A percentile compares a stretch with the other conserved stretches of the same genome.
Evolutionary conservation across 306 rosid genomes (phyloP).

Genomic region (Ormosia semicastrata): DNA sequence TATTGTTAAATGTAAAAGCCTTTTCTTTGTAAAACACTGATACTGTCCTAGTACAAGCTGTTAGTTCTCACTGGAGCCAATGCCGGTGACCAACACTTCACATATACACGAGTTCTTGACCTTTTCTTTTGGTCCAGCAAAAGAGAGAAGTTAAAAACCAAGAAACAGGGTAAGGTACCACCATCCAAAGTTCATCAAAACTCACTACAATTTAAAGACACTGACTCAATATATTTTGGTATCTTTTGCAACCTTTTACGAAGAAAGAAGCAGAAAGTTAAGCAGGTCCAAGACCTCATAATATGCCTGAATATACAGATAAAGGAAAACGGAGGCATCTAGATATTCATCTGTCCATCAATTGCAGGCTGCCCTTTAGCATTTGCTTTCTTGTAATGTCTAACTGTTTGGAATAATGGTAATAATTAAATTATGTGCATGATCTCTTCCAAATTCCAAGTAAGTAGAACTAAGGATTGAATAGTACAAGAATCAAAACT

Average conservation of each 20-base stretch:
- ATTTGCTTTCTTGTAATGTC: slow-evolving; percentile 10
- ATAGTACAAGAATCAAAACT: slow-evolving; percentile 31
- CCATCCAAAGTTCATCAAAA: slow-evolving; percentile 5
- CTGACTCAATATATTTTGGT: slow-evolving; percentile 28
- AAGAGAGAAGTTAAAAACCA: slow-evolving; percentile 32
- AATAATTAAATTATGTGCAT: slow-evolving; percentile 26
- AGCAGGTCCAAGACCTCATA: background rate
- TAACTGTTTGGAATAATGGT: slow-evolving; percentile 20
- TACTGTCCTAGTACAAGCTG: slow-evolving; percentile 10
- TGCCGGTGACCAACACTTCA: background rate
- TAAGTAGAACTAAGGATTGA: slow-evolving; percentile 23
- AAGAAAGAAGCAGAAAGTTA: slow-evolving; percentile 30
- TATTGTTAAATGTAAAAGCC: slow-evolving; percentile 8
- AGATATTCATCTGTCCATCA: slow-evolving; percentile 20
- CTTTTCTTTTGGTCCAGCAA: slow-evolving; percentile 23
- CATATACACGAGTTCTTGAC: background rate
- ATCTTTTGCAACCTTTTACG: slow-evolving; percentile 7
- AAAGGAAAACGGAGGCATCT: slow-evolving; percentile 15
- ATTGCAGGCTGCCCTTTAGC: slow-evolving; percentile 9
- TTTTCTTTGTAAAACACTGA: slow-evolving; percentile 11
- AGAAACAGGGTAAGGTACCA: slow-evolving; percentile 30
- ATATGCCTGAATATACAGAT: slow-evolving; percentile 34
- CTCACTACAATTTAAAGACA: slow-evolving; percentile 12
- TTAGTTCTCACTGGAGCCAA: slow-evolving; percentile 18
- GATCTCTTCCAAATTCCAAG: slow-evolving; percentile 17